A percentile compares a stretch with the other conserved stretches of the same genome.
These are phyloP conservation scores for Pyrenochaeta sp. DNA, from an alignment of 2,329 filamentous ascomycete genomes.

Conservation along the genomic window DNA sequence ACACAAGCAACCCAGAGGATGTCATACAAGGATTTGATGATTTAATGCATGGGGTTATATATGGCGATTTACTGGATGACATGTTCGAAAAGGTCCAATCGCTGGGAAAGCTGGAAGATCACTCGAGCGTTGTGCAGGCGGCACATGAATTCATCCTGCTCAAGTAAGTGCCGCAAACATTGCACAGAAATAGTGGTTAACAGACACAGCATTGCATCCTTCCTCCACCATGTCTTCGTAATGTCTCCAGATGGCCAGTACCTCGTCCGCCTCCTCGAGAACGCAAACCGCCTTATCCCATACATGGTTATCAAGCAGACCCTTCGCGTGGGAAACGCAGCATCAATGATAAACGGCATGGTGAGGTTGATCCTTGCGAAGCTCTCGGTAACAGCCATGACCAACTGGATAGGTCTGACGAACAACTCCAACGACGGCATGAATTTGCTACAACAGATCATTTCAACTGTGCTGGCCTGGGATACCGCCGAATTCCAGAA, in stretches of 20 bases:
- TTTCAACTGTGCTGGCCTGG: constrained; percentile 76
- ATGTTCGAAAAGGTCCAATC: constrained; percentile 68
- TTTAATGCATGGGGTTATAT: constrained; percentile 70
- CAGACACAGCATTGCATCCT: constrained; percentile 69
- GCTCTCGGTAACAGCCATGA: constrained; percentile 75
- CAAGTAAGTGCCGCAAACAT: constrained; percentile 63
- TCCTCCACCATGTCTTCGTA: constrained; percentile 77
- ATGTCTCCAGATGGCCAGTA: constrained; percentile 79
- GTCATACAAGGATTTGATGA: constrained; percentile 72
- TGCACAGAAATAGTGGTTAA: background rate
- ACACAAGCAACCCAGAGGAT: constrained; percentile 67
- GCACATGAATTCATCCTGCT: constrained; percentile 74
- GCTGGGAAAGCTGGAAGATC: constrained; percentile 69
- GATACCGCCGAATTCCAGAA: constrained; percentile 76
- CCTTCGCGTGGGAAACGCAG: constrained; percentile 78
- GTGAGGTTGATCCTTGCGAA: constrained; percentile 79
- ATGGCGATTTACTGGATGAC: constrained; percentile 72
- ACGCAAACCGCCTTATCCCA: constrained; percentile 73
- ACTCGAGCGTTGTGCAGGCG: constrained; percentile 69
- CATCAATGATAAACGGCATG: constrained; percentile 82
- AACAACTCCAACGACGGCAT: constrained; percentile 77
- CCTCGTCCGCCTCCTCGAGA: constrained; percentile 74
- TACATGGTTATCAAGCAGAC: constrained; percentile 78
- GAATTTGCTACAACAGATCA: constrained; percentile 81
- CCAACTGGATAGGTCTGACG: constrained; percentile 81